Evolutionary conservation across 768 basidiomycete genomes (phyloP).

Genomic region (Paxillus involutus): DNA sequence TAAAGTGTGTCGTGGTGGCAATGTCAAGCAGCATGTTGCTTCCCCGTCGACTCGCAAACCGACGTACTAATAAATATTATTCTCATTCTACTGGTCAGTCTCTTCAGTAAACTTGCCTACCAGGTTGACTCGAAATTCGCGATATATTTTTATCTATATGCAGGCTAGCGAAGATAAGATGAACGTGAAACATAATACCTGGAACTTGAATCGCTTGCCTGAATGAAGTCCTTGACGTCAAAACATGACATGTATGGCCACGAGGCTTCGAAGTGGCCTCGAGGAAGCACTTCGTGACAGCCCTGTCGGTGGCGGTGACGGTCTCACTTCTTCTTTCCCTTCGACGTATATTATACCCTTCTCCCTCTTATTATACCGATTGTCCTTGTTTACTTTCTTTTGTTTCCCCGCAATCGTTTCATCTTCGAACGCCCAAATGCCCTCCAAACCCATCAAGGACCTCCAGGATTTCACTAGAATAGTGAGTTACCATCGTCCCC

Average conservation of each 20-base stretch:
- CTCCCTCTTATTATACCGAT: not conserved
- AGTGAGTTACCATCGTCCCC: conserved; percentile 7
- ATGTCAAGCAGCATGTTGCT: too few species aligned
- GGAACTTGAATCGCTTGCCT: not conserved
- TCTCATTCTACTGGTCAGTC: too few species aligned
- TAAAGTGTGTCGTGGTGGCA: too few species aligned
- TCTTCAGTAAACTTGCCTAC: too few species aligned
- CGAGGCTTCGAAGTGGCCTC: too few species aligned
- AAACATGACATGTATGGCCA: conserved; percentile 17
- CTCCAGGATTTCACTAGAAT: conserved; percentile 17
- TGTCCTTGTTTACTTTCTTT: not conserved
- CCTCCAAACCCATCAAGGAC: conserved; percentile 16
- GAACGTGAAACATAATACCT: not conserved
- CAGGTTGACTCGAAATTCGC: too few species aligned
- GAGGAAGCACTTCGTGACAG: too few species aligned
- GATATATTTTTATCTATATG: not conserved
- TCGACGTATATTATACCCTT: not conserved
- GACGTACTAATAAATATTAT: too few species aligned
- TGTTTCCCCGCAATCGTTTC: not conserved
- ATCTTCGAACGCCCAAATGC: conserved; percentile 7
- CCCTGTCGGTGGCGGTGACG: too few species aligned
- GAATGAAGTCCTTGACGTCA: not conserved
- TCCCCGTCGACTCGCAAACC: too few species aligned
- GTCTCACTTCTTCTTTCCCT: not conserved
- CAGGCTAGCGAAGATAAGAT: not conserved